Evolutionary conservation across 768 basidiomycete species (phyloP).

Genomic region (Sporobolomyces pararoseus): DNA sequence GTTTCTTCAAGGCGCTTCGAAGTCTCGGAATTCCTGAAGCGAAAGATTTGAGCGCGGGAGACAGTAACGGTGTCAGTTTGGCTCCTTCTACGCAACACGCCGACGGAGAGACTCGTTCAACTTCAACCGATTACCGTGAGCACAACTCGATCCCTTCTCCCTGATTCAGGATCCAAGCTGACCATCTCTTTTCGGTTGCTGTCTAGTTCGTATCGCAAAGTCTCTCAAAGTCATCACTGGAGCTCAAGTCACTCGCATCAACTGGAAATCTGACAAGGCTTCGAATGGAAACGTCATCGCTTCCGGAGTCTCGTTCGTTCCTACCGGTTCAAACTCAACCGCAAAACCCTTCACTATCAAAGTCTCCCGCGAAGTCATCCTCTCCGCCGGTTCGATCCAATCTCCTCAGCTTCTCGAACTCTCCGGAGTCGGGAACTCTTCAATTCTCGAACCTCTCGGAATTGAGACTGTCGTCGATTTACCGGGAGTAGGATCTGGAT

Average conservation of each 20-base stretch:
- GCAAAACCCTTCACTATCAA: background rate
- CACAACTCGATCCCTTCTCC: background rate
- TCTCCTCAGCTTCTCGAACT: constrained; percentile 41
- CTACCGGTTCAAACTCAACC: background rate
- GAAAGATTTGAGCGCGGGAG: constrained; percentile 3
- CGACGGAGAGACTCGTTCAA: constrained; percentile 3
- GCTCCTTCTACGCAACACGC: constrained; percentile 11
- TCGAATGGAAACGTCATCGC: constrained; percentile 14
- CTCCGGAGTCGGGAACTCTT: constrained; percentile 29
- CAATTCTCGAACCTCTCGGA: constrained; percentile 19
- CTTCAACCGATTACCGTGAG: constrained; percentile 35
- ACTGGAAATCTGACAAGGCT: background rate
- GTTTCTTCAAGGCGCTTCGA: constrained; percentile 12
- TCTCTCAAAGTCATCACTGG: constrained; percentile 51
- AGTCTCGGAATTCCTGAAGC: constrained; percentile 11
- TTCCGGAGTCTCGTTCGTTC: constrained; percentile 17
- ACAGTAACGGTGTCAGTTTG: constrained; percentile 19
- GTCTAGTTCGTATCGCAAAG: constrained; percentile 19
- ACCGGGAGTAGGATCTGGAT: constrained; percentile 53
- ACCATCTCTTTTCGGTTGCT: background rate
- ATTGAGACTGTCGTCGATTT: constrained; percentile 51
- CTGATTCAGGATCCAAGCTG: background rate
- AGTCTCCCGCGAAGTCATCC: constrained; percentile 40
- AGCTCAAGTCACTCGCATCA: constrained; percentile 49
- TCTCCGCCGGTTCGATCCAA: constrained; percentile 41